A percentile compares a stretch with the other conserved stretches of the same genome.
Conservation (phyloP, 345 rosid species). For the Barbarea vulgaris region DNA sequence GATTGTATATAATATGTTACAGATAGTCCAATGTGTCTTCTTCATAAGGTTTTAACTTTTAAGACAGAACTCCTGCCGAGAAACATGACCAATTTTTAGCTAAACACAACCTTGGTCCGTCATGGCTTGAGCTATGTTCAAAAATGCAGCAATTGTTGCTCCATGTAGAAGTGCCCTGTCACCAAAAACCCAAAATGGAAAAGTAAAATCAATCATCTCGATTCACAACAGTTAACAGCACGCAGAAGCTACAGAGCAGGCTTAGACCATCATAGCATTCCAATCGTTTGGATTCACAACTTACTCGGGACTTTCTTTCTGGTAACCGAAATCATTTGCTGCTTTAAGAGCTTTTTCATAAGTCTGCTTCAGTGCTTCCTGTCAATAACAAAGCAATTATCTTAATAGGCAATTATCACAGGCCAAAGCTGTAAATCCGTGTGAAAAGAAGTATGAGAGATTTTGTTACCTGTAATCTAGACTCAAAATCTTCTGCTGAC, state of each 20-base stretch:
- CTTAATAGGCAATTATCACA: neutral
- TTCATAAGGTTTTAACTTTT: neutral
- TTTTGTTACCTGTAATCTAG: constrained; percentile 79
- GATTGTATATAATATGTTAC: constrained; percentile 32
- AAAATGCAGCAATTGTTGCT: constrained; percentile 85
- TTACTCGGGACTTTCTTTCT: constrained; percentile 95
- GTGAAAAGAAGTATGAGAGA: constrained; percentile 5
- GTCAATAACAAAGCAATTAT: constrained; percentile 35
- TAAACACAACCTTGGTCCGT: constrained; percentile 98
- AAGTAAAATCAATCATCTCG: constrained; percentile 1
- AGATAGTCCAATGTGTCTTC: constrained; percentile 15
- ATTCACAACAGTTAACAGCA: neutral
- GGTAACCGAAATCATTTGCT: constrained; percentile 91
- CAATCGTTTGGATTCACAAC: constrained; percentile 40
- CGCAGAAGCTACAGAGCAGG: neutral
- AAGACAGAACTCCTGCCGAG: neutral
- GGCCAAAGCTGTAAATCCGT: neutral
- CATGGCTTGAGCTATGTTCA: constrained; percentile 97
- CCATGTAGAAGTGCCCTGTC: constrained; percentile 87
- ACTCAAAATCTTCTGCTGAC: constrained; percentile 97
- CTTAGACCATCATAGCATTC: neutral
- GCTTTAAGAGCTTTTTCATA: constrained; percentile 89
- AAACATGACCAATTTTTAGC: constrained; percentile 22
- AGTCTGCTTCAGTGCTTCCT: constrained; percentile 97
- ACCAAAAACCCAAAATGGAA: constrained; percentile 3